Evolutionary conservation across 768 basidiomycete genomes (phyloP).

Genomic region (Suillus weaverae): DNA sequence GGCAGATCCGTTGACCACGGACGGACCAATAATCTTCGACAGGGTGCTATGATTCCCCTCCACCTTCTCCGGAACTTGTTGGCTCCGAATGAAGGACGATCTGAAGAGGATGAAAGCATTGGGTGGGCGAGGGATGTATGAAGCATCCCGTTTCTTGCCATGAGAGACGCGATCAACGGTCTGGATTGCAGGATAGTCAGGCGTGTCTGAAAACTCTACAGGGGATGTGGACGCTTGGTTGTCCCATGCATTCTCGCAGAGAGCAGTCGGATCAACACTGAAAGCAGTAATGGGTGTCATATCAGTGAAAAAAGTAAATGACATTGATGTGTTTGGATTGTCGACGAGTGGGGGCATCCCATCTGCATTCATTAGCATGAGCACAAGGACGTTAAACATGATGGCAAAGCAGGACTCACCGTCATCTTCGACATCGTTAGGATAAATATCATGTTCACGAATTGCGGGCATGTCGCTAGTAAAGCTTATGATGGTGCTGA

Average conservation of each 20-base stretch:
- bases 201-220: constrained; percentile 16
- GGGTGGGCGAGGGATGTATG: constrained; percentile 79
- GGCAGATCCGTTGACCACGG: neutral
- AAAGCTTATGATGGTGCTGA: neutral
- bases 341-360: constrained; percentile 55
- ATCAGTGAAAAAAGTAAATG: constrained; percentile 63
- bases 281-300: constrained; percentile 56
- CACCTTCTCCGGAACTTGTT: constrained; percentile 72
- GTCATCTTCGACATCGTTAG: constrained; percentile 36
- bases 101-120: constrained; percentile 88
- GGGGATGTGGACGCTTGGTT: constrained; percentile 22
- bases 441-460: constrained; percentile 26
- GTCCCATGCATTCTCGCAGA: constrained; percentile 36
- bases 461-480: constrained; percentile 27
- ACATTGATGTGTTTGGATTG: constrained; percentile 50
- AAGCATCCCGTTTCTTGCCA: constrained; percentile 64
- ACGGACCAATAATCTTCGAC: constrained; percentile 76
- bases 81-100: constrained; percentile 71
- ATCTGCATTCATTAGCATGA: constrained; percentile 33
- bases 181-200: constrained; percentile 25
- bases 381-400: neutral
- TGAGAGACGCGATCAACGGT: constrained; percentile 46
- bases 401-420: constrained; percentile 23
- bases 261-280: constrained; percentile 33
- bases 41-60: constrained; percentile 79